A percentile compares a stretch with the other conserved stretches of the same genome.
Evolutionary conservation across 176 grass and related monocot species (phyloP).

Genomic region (Pontederia crassipes): DNA sequence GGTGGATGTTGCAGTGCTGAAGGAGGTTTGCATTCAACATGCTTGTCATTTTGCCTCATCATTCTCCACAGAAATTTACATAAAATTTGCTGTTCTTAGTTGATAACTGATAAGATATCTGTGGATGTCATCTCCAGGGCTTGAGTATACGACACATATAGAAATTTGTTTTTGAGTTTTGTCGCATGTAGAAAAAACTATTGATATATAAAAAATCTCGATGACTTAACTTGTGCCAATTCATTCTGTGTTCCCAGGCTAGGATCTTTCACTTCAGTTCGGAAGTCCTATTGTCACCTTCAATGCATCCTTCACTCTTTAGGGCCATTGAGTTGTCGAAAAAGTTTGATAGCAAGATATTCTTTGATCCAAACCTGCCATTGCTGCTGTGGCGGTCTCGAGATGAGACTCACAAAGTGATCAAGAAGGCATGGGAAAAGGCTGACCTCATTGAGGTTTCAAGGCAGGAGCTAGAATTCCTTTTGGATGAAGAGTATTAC

Average conservation of each 20-base stretch:
- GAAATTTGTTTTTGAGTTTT: no score
- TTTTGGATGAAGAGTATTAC: constrained; percentile 77
- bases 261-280: constrained; percentile 87
- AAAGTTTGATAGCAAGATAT: constrained; percentile 52
- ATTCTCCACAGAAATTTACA: no score
- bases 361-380: constrained; percentile 87
- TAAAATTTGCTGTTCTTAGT: no score
- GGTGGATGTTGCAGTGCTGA: constrained; percentile 51
- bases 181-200: no score
- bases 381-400: constrained; percentile 68
- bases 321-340: constrained; percentile 68
- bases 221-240: constrained; percentile 18
- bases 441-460: constrained; percentile 82
- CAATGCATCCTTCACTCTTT: constrained; percentile 58
- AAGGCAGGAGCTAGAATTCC: constrained; percentile 81
- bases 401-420: constrained; percentile 58
- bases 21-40: constrained; percentile 48
- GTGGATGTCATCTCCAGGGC: no score
- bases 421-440: constrained; percentile 52
- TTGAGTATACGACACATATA: no score
- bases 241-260: constrained; percentile 42
- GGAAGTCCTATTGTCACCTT: constrained; percentile 46
- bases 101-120: no score
- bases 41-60: background rate
- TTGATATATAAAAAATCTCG: no score